These are phyloP conservation scores for Globisporangium acanthophoron DNA, from an alignment of 352 stramenopile genomes.

Conservation along the genomic window DNA sequence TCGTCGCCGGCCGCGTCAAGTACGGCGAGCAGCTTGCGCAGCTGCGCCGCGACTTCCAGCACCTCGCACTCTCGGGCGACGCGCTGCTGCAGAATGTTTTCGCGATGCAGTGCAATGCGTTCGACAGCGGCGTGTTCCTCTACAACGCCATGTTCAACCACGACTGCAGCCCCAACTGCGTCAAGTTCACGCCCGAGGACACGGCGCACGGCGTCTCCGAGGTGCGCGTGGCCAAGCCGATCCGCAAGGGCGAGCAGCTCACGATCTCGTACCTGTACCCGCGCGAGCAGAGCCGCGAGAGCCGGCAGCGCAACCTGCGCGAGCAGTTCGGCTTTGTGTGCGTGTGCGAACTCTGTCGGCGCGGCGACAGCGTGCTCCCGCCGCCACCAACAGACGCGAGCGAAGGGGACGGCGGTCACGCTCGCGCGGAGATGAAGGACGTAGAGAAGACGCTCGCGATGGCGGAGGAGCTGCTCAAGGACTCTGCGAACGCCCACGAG, in stretches of 20 bases:
- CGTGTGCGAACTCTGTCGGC: slow-evolving; percentile 52
- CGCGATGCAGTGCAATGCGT: slow-evolving; percentile 92
- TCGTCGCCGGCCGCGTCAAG: slow-evolving; percentile 44
- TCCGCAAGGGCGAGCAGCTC: slow-evolving; percentile 85
- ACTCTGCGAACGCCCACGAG: slow-evolving; percentile 30
- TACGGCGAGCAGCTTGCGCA: slow-evolving; percentile 53
- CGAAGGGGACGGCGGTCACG: background rate
- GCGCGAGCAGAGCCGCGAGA: slow-evolving; percentile 82
- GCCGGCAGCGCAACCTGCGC: slow-evolving; percentile 70
- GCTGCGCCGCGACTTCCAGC: slow-evolving; percentile 41
- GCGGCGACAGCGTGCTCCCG: slow-evolving; percentile 64
- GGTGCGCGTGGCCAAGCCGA: slow-evolving; percentile 82
- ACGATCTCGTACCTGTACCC: slow-evolving; percentile 93
- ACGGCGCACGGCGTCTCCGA: slow-evolving; percentile 73
- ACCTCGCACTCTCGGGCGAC: slow-evolving; percentile 41
- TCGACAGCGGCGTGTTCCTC: slow-evolving; percentile 91
- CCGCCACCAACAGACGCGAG: slow-evolving; percentile 10
- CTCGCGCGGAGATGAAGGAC: slow-evolving; percentile 30
- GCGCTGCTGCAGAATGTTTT: slow-evolving; percentile 88
- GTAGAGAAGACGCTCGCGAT: slow-evolving; percentile 59
- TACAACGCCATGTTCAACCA: slow-evolving; percentile 96
- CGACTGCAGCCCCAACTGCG: slow-evolving; percentile 91
- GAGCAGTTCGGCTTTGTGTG: slow-evolving; percentile 92
- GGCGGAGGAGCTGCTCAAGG: slow-evolving; percentile 62
- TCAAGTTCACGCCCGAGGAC: slow-evolving; percentile 87